These are phyloP conservation scores for Prototheca stagnorum DNA, from an alignment of 163 green algal genomes.

Conservation along the genomic window DNA sequence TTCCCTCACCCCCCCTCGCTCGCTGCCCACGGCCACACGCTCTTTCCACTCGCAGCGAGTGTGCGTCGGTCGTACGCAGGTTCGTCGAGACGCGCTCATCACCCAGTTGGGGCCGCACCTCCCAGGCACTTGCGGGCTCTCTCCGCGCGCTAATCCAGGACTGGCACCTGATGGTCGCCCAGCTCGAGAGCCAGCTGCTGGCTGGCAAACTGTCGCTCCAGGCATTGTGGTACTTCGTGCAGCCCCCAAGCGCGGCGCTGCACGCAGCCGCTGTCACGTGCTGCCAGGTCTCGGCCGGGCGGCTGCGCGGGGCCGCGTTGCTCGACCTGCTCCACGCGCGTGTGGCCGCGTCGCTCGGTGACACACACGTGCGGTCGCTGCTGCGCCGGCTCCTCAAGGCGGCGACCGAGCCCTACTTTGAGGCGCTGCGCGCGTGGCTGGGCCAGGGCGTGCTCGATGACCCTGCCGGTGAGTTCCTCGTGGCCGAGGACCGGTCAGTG, in stretches of 20 bases:
- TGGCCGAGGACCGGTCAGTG: constrained; percentile 46
- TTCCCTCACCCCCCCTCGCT: too few relatives aligned
- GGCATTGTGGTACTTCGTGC: constrained; percentile 56
- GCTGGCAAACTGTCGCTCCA: constrained; percentile 26
- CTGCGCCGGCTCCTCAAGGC: constrained; percentile 49
- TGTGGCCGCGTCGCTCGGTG: constrained; percentile 24
- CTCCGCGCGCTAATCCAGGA: constrained; percentile 56
- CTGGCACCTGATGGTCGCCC: constrained; percentile 68
- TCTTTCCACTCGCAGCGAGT: constrained; percentile 39
- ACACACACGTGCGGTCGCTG: constrained; percentile 32
- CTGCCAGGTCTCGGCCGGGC: constrained; percentile 8
- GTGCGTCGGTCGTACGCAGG: constrained; percentile 39
- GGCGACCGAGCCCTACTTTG: constrained; percentile 63
- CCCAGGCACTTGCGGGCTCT: constrained; percentile 60
- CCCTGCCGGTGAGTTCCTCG: constrained; percentile 79
- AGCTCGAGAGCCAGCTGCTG: constrained; percentile 66
- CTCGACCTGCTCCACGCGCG: constrained; percentile 50
- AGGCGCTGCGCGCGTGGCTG: constrained; percentile 66
- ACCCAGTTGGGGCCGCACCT: constrained; percentile 30
- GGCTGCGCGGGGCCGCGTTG: constrained; percentile 28
- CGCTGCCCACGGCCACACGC: too few relatives aligned
- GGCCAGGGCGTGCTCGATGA: constrained; percentile 63
- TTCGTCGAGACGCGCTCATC: constrained; percentile 60
- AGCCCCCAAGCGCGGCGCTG: constrained; percentile 43
- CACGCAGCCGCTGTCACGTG: constrained; percentile 40